Evolutionary conservation across 495 filamentous ascomycete species (phyloP).

Genomic region (Penicillium goetzii): DNA sequence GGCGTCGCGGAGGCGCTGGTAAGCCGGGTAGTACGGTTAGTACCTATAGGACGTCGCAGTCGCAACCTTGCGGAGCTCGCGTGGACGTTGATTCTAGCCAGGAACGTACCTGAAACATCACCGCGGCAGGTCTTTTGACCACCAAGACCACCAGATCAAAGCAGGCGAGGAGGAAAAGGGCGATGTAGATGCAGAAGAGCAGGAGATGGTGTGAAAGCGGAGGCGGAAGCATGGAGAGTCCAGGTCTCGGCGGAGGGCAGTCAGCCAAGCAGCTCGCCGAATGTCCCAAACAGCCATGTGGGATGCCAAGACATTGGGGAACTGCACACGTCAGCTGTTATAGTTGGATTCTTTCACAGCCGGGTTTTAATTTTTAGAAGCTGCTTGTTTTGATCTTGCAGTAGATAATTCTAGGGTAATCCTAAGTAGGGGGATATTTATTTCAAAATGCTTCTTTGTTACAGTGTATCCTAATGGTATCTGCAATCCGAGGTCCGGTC

Average conservation of each 20-base stretch:
- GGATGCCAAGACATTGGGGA: slow-evolving; percentile 1
- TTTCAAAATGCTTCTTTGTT: no score
- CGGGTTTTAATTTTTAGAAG: neutral
- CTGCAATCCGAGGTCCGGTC: no score
- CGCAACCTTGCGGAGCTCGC: slow-evolving; percentile 4
- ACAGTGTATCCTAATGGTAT: no score
- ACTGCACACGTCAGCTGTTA: neutral
- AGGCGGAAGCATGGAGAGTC: slow-evolving; percentile 28
- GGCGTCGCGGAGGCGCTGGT: slow-evolving; percentile 79
- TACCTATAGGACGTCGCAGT: neutral
- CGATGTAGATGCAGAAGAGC: slow-evolving; percentile 27
- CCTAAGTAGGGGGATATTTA: no score
- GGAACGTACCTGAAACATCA: slow-evolving; percentile 52
- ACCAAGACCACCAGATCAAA: slow-evolving; percentile 36
- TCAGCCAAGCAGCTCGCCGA: slow-evolving; percentile 5
- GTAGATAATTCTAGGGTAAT: no score
- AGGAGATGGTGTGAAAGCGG: slow-evolving; percentile 26
- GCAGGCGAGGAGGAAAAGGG: slow-evolving; percentile 28
- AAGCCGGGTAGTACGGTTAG: slow-evolving; percentile 6
- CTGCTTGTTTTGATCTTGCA: neutral
- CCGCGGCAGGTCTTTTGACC: slow-evolving; percentile 43
- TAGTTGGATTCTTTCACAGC: neutral
- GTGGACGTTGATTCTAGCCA: slow-evolving; percentile 2
- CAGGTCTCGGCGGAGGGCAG: slow-evolving; percentile 4
- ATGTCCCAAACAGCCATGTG: neutral